phyloP scores from a whole-genome alignment of 768 basidiomycete genomes.

The Suillus alpinus region DNA sequence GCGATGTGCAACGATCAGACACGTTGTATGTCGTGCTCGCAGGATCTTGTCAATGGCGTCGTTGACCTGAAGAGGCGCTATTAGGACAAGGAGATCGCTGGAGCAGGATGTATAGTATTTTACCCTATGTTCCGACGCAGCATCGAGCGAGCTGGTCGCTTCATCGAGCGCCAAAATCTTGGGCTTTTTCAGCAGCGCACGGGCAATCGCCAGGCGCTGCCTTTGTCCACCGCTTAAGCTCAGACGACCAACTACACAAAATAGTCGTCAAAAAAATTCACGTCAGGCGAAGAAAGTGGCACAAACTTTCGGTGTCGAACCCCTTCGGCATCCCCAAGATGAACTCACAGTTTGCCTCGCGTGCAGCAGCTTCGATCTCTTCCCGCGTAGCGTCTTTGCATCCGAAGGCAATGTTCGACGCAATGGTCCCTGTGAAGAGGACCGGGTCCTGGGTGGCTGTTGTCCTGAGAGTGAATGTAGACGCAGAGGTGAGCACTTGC shows the following conservation, averaged over 20 bases:
- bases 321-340: constrained; percentile 93
- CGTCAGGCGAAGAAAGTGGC: background rate
- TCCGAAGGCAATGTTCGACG: constrained; percentile 92
- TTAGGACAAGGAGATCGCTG: background rate
- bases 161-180: constrained; percentile 87
- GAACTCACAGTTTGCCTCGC: constrained; percentile 94
- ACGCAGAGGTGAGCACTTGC: constrained; percentile 20
- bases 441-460: constrained; percentile 59
- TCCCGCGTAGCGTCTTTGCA: constrained; percentile 69
- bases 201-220: constrained; percentile 78
- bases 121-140: constrained; percentile 81
- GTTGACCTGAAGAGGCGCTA: constrained; percentile 54
- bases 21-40: constrained; percentile 75
- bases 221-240: constrained; percentile 65
- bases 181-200: constrained; percentile 87
- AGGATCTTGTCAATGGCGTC: constrained; percentile 90
- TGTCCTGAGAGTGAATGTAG: background rate
- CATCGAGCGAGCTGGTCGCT: constrained; percentile 86
- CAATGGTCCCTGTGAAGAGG: constrained; percentile 89
- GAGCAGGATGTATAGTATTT: constrained; percentile 3
- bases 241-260: constrained; percentile 29
- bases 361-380: constrained; percentile 84
- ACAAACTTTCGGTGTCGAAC: constrained; percentile 88
- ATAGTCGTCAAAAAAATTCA: constrained; percentile 30
- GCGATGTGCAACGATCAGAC: constrained; percentile 86